Evolutionary conservation across 805 yeast genomes (phyloP).

Genomic region (Kuraishia ogatae): DNA sequence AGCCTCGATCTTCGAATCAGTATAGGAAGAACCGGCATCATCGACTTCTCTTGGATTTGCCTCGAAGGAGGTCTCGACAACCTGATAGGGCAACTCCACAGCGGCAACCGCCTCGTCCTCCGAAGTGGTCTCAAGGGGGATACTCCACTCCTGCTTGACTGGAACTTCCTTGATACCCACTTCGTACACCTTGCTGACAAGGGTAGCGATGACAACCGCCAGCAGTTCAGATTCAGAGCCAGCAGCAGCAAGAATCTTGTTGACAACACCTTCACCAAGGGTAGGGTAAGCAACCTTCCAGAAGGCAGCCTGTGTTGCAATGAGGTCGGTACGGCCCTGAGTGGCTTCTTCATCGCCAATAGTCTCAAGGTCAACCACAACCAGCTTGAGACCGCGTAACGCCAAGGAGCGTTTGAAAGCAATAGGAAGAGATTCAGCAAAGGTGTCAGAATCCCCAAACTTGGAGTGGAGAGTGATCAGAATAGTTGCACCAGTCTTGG

Average conservation of each 20-base stretch:
- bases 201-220: constrained; percentile 59
- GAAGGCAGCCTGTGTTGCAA: constrained; percentile 73
- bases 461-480: constrained; percentile 33
- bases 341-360: constrained; percentile 65
- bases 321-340: constrained; percentile 63
- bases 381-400: constrained; percentile 41
- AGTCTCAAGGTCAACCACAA: constrained; percentile 51
- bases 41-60: constrained; percentile 52
- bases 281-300: constrained; percentile 66
- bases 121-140: constrained; percentile 11
- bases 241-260: constrained; percentile 71
- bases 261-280: constrained; percentile 51
- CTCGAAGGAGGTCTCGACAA: constrained; percentile 54
- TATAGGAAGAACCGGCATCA: constrained; percentile 30
- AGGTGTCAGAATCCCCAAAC: constrained; percentile 33
- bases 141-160: constrained; percentile 20
- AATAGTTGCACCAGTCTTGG: constrained; percentile 46
- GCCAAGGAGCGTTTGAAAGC: constrained; percentile 44
- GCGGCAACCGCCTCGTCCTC: constrained; percentile 2
- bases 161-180: constrained; percentile 32
- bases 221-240: constrained; percentile 77
- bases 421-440: constrained; percentile 42
- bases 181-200: constrained; percentile 49
- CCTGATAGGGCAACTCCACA: constrained; percentile 35
- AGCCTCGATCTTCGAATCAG: constrained; percentile 32